A percentile compares a stretch with the other conserved stretches of the same genome.
Evolutionary conservation across 2,329 filamentous ascomycete genomes (phyloP).

Genomic region (Colletotrichum sp.): DNA sequence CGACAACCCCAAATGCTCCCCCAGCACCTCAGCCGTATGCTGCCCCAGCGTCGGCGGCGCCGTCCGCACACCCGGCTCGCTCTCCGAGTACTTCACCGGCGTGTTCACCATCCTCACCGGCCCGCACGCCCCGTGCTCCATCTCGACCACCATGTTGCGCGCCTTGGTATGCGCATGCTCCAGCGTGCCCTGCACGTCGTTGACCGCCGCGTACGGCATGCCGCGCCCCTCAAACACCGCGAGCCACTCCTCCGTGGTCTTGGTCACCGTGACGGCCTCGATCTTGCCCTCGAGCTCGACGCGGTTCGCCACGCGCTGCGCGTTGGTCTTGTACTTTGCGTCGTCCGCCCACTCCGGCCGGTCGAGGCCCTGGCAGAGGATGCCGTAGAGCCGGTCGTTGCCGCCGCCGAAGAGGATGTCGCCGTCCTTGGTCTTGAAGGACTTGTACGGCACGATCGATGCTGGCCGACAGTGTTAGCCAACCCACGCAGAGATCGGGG

Average conservation of each 20-base stretch:
- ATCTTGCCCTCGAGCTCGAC: constrained; percentile 79
- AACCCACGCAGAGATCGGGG: no score
- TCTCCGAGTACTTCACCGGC: constrained; percentile 91
- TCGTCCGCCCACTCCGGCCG: constrained; percentile 65
- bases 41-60: constrained; percentile 86
- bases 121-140: constrained; percentile 84
- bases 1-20: constrained; percentile 65
- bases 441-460: constrained; percentile 95
- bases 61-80: constrained; percentile 74
- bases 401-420: constrained; percentile 73
- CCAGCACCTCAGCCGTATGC: constrained; percentile 81
- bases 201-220: constrained; percentile 90
- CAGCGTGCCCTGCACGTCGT: constrained; percentile 86
- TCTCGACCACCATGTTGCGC: constrained; percentile 86
- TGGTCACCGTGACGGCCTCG: constrained; percentile 73
- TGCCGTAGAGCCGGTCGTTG: constrained; percentile 73
- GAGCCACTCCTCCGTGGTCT: constrained; percentile 89
- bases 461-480: constrained; percentile 42
- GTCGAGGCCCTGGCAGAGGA: constrained; percentile 65
- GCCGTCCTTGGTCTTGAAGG: constrained; percentile 77
- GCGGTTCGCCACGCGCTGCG: constrained; percentile 72
- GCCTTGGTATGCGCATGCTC: constrained; percentile 85
- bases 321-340: constrained; percentile 64
- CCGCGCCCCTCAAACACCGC: constrained; percentile 80
- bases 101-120: constrained; percentile 90